Percentiles rank a stretch among this genome's conserved stretches.
These are phyloP conservation scores for Boletus edulis DNA, from an alignment of 768 basidiomycete species.

Conservation along the genomic window DNA sequence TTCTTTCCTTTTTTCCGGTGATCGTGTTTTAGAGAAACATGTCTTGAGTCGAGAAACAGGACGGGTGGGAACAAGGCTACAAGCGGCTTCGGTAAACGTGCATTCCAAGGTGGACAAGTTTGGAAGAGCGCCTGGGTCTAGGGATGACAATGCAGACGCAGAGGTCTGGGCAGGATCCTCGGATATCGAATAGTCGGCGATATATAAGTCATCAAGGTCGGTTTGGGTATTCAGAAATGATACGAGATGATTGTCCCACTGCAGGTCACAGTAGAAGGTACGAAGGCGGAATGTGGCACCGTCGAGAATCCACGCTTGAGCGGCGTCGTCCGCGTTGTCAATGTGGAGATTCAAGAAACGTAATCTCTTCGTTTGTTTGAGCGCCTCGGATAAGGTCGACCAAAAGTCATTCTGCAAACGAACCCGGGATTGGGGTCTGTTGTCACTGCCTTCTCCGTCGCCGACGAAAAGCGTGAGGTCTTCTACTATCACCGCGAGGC, in stretches of 20 bases:
- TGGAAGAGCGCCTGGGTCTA: constrained; percentile 40
- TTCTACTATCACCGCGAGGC: constrained; percentile 51
- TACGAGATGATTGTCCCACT: constrained; percentile 58
- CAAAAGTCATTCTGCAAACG: constrained; percentile 44
- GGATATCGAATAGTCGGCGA: constrained; percentile 33
- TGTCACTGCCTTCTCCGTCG: constrained; percentile 19
- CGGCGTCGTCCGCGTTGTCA: constrained; percentile 22
- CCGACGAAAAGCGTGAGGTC: constrained; percentile 49
- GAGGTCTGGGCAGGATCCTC: constrained; percentile 10
- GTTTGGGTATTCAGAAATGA: constrained; percentile 28
- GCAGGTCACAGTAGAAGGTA: constrained; percentile 62
- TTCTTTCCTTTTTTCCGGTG: constrained; percentile 51
- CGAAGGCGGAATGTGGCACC: constrained; percentile 52
- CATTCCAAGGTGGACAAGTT: constrained; percentile 57
- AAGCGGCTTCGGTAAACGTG: constrained; percentile 64
- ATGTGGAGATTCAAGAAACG: constrained; percentile 52
- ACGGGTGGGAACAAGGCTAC: constrained; percentile 52
- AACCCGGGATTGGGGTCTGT: not conserved
- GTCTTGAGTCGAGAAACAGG: constrained; percentile 65
- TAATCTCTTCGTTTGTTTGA: constrained; percentile 45
- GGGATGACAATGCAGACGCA: constrained; percentile 14
- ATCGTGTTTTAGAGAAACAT: constrained; percentile 57
- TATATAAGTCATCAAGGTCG: constrained; percentile 29
- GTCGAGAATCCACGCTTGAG: constrained; percentile 38
- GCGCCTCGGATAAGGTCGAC: constrained; percentile 46